Base-by-base conservation (phyloP, 768 basidiomycete species). In the Mycena haematopus region DNA sequence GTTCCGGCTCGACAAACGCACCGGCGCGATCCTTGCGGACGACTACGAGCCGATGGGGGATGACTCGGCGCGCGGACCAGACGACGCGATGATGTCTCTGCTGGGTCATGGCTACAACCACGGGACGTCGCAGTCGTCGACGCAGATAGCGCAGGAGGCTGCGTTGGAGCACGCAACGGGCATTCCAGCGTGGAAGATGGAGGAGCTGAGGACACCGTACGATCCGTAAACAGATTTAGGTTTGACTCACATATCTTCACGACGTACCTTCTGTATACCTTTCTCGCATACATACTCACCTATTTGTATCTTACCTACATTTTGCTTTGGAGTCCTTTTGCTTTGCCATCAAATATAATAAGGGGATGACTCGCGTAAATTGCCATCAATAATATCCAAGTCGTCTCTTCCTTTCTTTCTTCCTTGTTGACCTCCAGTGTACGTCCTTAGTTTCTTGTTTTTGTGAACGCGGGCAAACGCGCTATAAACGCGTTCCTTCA, bases 1-100 rank as follows among this genome's bases (percentile, higher is more conserved):
- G 17, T 90, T 89, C 75, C 69, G 79, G 42, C 65, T 89, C 47
- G 88, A 90, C 69, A 73, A 69, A 57, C 75, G 82, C 35, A 88
- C 87, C 0, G 88, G 88, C 35, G 87, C 86, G 5, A 84, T 90
- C 49, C 70, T 89, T 13, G 86, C 84, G 0, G 84, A 86, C 53
- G 84, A 86, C 55, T 75, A 78, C 44, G 71, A 67, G 25, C 69
- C 71, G 6, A 62, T 49, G 24, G 73, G 33, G 4, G 58, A 70
- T 31, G 55, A 70, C 44, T 61, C 33, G 42, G 70, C 64, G 65
- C 58, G 61, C 56, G 76, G 75, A 13, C 62, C 67, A 27, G 78
- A 81, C 47, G 77, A 80, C 62, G 77, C 79, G 25, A 76, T 74
- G 76, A 67, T 73, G 60, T 75, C 77, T 49, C 68, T 80, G 21